Conservation (phyloP, 2,329 filamentous ascomycete genomes). For the Fusarium irregulare region DNA sequence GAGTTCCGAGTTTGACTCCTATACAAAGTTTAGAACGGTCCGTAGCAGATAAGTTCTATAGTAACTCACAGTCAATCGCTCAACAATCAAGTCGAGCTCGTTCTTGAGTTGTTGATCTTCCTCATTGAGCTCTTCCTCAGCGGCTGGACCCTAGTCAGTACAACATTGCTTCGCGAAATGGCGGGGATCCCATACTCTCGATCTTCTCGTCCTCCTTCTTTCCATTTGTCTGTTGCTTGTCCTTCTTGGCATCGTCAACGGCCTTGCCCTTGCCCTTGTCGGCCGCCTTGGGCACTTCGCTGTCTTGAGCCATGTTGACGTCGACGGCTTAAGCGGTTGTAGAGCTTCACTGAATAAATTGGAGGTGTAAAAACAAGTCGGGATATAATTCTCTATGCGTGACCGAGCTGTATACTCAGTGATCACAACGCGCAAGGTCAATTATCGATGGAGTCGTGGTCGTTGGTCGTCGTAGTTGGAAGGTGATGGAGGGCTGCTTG, state of each 20-base stretch:
- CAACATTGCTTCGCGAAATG: conserved; percentile 21
- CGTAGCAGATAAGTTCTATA: background rate
- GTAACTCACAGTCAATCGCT: conserved; percentile 81
- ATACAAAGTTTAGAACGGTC: conserved; percentile 34
- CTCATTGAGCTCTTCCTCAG: conserved; percentile 90
- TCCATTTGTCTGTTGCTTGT: conserved; percentile 75
- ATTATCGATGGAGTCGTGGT: conserved; percentile 39
- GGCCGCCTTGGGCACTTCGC: conserved; percentile 82
- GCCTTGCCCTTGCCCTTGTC: conserved; percentile 99
- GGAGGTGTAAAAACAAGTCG: conserved; percentile 15
- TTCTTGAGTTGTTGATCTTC: conserved; percentile 98
- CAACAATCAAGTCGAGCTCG: conserved; percentile 97
- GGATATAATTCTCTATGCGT: conserved; percentile 5
- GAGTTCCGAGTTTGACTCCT: conserved; percentile 88
- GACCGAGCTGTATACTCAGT: conserved; percentile 19
- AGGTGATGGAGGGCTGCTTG: conserved; percentile 53
- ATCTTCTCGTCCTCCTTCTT: conserved; percentile 79
- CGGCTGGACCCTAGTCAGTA: conserved; percentile 48
- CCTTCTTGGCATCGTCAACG: conserved; percentile 75
- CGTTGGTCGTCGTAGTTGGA: conserved; percentile 50
- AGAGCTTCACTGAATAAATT: conserved; percentile 42
- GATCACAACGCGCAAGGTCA: conserved; percentile 22
- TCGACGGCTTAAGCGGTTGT: conserved; percentile 47
- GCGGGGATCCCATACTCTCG: conserved; percentile 54
- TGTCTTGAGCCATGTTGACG: conserved; percentile 89